Conservation (phyloP, 768 basidiomycete species). For the Pisolithus orientalis region DNA sequence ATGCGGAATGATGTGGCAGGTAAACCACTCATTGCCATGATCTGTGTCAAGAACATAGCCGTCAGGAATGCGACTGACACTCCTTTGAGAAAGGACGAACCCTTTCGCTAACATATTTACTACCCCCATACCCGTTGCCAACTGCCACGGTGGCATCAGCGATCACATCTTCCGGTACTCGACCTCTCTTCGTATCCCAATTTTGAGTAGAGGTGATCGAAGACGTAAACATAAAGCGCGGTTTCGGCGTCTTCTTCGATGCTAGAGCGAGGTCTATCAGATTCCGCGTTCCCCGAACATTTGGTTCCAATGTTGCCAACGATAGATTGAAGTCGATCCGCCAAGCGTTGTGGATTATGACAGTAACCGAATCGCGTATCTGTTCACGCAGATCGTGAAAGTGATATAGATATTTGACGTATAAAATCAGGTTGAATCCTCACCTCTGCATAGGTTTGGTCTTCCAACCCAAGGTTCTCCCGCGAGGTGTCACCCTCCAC, state of each 20-base stretch:
- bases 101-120: constrained; percentile 33
- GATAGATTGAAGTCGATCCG: constrained; percentile 36
- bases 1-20: constrained; percentile 22
- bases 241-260: constrained; percentile 10
- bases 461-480: constrained; percentile 22
- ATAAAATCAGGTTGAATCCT: background rate
- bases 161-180: constrained; percentile 31
- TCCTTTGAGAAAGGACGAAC: constrained; percentile 15
- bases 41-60: constrained; percentile 4
- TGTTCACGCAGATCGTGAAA: background rate
- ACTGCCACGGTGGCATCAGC: constrained; percentile 20
- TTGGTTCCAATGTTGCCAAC: constrained; percentile 31
- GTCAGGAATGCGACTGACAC: background rate
- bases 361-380: constrained; percentile 18
- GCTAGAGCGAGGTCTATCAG: constrained; percentile 29
- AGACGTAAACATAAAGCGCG: constrained; percentile 22
- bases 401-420: too few species aligned
- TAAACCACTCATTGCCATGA: constrained; percentile 21
- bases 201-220: constrained; percentile 15
- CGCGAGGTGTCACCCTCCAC: constrained; percentile 32
- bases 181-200: constrained; percentile 21
- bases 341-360: constrained; percentile 36
- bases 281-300: constrained; percentile 27
- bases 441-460: constrained; percentile 26
- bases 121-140: constrained; percentile 32